phyloP scores from a whole-genome alignment of 169 alveolate species.

The Amoebophrya sp. region DNA sequence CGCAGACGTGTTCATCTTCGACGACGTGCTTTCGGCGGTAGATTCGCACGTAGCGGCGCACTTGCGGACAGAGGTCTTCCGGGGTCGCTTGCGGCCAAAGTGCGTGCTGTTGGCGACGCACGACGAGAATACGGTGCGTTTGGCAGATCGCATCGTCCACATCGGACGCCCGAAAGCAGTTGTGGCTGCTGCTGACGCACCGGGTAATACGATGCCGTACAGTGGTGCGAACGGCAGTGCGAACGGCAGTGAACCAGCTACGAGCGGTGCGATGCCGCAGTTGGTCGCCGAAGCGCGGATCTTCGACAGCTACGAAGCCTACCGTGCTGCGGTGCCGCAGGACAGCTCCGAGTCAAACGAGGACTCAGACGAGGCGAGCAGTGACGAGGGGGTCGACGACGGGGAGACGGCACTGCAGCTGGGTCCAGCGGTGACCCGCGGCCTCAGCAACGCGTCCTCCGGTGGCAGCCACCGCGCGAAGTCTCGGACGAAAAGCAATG shows the following conservation, averaged over 20 bases:
- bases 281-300: neutral
- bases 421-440: neutral
- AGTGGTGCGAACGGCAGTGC: neutral
- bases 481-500: neutral
- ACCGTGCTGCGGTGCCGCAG: neutral
- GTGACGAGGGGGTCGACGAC: neutral
- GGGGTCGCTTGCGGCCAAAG: neutral
- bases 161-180: too few species aligned
- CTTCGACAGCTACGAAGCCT: neutral
- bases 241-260: neutral
- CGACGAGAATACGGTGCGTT: neutral
- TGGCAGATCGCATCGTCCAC: neutral
- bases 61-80: neutral
- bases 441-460: too few species aligned
- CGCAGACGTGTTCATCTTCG: neutral
- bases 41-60: neutral
- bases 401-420: neutral
- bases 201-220: neutral
- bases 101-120: neutral
- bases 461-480: neutral
- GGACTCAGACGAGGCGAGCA: neutral
- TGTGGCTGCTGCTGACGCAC: too few species aligned
- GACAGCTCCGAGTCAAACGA: neutral
- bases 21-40: constrained; percentile 13
- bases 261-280: neutral